phyloP scores from a whole-genome alignment of 495 filamentous ascomycete genomes.

The Tirmania nivea region DNA sequence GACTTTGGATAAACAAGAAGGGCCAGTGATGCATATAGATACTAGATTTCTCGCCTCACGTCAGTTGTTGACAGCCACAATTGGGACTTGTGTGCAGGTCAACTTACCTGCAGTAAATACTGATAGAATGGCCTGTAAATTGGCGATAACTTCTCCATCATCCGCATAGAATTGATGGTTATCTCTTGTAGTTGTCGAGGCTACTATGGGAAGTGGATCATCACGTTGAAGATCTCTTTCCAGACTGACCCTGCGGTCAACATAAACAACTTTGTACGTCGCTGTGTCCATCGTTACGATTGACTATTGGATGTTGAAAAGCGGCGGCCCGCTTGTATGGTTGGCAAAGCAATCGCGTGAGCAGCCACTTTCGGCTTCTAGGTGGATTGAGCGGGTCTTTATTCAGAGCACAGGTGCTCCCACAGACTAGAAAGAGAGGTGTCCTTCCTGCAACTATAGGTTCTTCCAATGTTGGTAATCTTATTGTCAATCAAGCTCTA shows the following conservation, averaged over 20 bases:
- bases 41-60: slow-evolving; percentile 26
- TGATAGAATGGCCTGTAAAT: slow-evolving; percentile 29
- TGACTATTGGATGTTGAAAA: neutral
- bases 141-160: slow-evolving; percentile 28
- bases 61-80: no score
- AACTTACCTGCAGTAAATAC: slow-evolving; percentile 34
- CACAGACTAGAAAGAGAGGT: no score
- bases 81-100: neutral
- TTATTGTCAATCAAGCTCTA: no score
- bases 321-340: neutral
- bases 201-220: slow-evolving; percentile 9
- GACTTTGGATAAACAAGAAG: slow-evolving; percentile 47
- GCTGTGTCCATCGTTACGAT: slow-evolving; percentile 9
- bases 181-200: slow-evolving; percentile 8
- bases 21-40: slow-evolving; percentile 46
- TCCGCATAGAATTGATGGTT: slow-evolving; percentile 23
- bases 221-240: slow-evolving; percentile 27
- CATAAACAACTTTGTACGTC: slow-evolving; percentile 61
- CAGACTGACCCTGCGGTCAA: slow-evolving; percentile 47
- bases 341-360: neutral
- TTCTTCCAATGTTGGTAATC: no score
- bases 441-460: no score
- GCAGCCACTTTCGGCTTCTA: neutral
- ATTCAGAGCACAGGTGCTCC: no score
- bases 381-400: no score